Conservation (phyloP, 192 early-diverging fungal genomes). For the Linnemannia zychae region DNA sequence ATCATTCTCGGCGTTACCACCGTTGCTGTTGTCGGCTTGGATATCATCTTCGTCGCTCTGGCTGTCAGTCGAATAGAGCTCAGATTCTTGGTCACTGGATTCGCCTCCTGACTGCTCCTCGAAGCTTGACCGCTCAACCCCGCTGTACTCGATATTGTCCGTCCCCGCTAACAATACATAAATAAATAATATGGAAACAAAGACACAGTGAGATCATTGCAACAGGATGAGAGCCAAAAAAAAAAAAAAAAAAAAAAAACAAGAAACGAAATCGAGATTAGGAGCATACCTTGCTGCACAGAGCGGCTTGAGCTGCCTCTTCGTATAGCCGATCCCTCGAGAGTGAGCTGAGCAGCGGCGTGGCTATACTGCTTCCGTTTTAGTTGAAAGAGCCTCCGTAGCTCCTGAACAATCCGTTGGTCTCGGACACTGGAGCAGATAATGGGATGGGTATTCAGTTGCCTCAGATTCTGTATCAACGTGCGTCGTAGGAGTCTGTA, state of each 20-base stretch:
- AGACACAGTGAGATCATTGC: not conserved
- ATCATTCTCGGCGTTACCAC: not conserved
- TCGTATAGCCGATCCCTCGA: constrained; percentile 13
- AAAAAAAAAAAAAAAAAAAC: not conserved
- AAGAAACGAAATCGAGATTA: not conserved
- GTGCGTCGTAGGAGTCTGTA: constrained; percentile 53
- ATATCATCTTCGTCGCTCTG: constrained; percentile 19
- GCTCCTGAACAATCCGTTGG: constrained; percentile 63
- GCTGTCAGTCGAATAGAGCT: constrained; percentile 16
- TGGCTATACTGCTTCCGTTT: constrained; percentile 28
- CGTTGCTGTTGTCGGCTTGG: not conserved
- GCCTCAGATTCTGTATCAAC: constrained; percentile 57
- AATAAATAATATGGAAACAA: not conserved
- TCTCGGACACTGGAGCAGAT: constrained; percentile 61
- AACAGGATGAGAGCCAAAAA: not conserved
- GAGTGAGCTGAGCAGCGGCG: constrained; percentile 15
- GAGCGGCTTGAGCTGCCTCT: not conserved
- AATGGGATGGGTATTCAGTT: constrained; percentile 53
- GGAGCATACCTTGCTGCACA: not conserved
- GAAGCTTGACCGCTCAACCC: not conserved
- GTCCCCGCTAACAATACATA: not conserved
- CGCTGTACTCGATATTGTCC: not conserved
- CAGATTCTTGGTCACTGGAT: constrained; percentile 18
- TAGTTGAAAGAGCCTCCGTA: constrained; percentile 37
- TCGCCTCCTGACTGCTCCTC: constrained; percentile 19